Evolutionary conservation across 345 rosid genomes (phyloP), one percentile per base, ranked within the genome.

Genomic region (Sisymbrium altissimum): DNA sequence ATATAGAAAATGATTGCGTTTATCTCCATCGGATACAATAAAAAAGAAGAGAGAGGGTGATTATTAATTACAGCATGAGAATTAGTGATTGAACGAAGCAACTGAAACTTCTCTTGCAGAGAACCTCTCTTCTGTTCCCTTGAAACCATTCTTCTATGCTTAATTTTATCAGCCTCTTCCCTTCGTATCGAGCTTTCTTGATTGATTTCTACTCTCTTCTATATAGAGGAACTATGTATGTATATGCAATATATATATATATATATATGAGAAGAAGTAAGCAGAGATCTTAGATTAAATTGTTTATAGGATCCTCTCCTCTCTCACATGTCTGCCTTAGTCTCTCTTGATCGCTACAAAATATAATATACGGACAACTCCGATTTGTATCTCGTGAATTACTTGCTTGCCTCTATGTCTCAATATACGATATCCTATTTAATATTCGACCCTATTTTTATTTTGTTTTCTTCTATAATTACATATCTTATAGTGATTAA

Each of bases 71-170:
- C 90, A 77, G 90, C 82, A 66, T 77, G 81, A 66, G 90, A 86
- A 54, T 86, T 81, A 46, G 85, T 84, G 50, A 86, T 44, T 52
- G 88, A 83, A 60, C 86, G 86, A 84, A 86, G 90, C 70, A 77
- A 72, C 61, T 81, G 86, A 55, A 82, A 73, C 81, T 81, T 83
- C 76, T 80, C 80, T 67, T 68, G 71, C 63, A 85, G 76, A 69
- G 80, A 77, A 46, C 32, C 80, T 76, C 62, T 78, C 82, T 80
- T 82, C 6, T 81, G 64, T 83, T 84, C 79, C 62, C 78, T 83
- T 2, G 81, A 72, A 56, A 75, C 72, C 83, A 79, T 83, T 40
- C 38, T 66, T 66, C 63, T 67, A 57, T 14, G 68, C 60, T 38
- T 23, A 14, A 52, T 52, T 36, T 35, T 53, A 63, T n/a, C 49